Evolutionary conservation across 148 eudicot species (phyloP).

Genomic region (Camellia sinensis): DNA sequence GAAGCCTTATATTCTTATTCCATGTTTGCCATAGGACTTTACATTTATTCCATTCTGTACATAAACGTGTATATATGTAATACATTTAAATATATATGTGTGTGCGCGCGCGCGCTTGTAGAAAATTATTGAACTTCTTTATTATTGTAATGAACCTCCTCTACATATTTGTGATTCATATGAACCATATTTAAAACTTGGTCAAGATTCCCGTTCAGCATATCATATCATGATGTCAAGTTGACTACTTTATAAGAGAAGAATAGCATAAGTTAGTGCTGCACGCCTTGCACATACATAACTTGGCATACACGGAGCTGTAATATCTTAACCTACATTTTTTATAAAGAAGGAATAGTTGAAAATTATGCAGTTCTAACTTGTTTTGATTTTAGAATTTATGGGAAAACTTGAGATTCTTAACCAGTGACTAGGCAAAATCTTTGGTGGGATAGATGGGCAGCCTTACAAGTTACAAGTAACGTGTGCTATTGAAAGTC

Average conservation of each 20-base stretch:
- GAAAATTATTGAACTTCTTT: neutral
- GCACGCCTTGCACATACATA: conserved; percentile 4
- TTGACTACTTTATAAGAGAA: neutral
- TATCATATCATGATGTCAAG: neutral
- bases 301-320: neutral
- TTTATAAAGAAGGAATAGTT: neutral
- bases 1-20: neutral
- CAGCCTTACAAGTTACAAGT: too few species aligned
- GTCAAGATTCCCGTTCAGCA: neutral
- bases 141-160: neutral
- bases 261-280: neutral
- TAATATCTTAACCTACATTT: neutral
- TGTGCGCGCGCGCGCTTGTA: neutral
- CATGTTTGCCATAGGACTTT: neutral
- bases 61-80: neutral
- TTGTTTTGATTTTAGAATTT: neutral
- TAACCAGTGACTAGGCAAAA: neutral
- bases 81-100: too few species aligned
- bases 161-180: neutral
- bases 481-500: too few species aligned
- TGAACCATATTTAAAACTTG: neutral
- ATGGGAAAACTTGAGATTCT: neutral
- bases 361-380: neutral
- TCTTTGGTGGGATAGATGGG: too few species aligned
- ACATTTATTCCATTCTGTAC: neutral